Percentiles rank a stretch among this genome's conserved stretches.
Evolutionary conservation across 257 asterid species (phyloP).

Genomic region (Fraxinus excelsior): DNA sequence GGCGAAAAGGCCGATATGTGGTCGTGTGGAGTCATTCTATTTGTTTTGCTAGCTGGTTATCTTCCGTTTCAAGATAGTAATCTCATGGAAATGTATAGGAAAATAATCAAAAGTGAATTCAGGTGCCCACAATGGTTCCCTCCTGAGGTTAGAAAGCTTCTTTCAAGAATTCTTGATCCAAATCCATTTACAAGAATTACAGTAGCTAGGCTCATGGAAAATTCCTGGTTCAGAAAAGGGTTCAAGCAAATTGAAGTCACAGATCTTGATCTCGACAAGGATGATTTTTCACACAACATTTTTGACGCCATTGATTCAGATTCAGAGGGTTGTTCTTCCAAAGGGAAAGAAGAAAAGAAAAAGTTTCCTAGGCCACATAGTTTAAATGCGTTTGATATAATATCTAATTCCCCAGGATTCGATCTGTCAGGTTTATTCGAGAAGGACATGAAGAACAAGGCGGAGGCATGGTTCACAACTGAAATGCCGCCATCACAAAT

Average conservation of each 20-base stretch:
- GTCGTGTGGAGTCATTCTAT: constrained; percentile 88
- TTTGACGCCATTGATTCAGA: constrained; percentile 42
- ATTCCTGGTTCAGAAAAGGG: constrained; percentile 74
- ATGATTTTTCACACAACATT: constrained; percentile 46
- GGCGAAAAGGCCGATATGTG: constrained; percentile 92
- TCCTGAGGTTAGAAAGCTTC: constrained; percentile 62
- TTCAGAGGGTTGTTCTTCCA: constrained; percentile 29
- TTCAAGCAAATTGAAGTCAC: constrained; percentile 42
- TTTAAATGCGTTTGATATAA: constrained; percentile 83
- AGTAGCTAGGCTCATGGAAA: constrained; percentile 65
- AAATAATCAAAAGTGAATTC: constrained; percentile 70
- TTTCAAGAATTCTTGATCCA: constrained; percentile 76
- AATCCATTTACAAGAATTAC: constrained; percentile 60
- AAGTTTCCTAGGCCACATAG: constrained; percentile 19
- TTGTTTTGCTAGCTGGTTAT: constrained; percentile 77
- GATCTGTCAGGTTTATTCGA: constrained; percentile 80
- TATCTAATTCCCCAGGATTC: constrained; percentile 73
- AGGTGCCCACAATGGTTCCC: constrained; percentile 89
- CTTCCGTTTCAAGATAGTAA: constrained; percentile 82
- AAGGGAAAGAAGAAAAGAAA: constrained; percentile 10
- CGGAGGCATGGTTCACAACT: constrained; percentile 66
- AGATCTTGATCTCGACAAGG: constrained; percentile 17
- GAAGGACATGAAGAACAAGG: constrained; percentile 27
- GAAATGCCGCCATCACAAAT: constrained; percentile 52
- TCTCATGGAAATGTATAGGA: constrained; percentile 74